phyloP scores from a whole-genome alignment of 2,329 filamentous ascomycete genomes.

The Hymenoscyphus occultus region DNA sequence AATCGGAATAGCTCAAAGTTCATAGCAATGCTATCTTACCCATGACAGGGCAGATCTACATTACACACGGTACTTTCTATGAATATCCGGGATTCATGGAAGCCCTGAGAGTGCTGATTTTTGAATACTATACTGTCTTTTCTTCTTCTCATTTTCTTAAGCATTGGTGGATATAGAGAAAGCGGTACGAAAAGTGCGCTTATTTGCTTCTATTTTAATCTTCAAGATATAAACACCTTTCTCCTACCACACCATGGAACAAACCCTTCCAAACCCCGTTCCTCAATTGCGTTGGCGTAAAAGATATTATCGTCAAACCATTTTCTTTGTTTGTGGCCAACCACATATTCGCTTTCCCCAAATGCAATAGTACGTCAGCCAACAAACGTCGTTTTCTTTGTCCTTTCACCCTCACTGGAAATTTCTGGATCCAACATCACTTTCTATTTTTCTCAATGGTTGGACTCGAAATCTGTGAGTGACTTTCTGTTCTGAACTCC shows the following conservation, averaged over 20 bases:
- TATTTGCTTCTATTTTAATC: too few relatives aligned
- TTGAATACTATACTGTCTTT: too few relatives aligned
- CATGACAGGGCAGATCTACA: too few relatives aligned
- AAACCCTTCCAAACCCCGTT: background rate
- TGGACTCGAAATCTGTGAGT: background rate
- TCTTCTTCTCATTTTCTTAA: too few relatives aligned
- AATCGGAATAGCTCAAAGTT: too few relatives aligned
- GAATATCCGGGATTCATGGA: too few relatives aligned
- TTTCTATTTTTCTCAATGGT: background rate
- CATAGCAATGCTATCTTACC: too few relatives aligned
- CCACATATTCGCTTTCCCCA: background rate
- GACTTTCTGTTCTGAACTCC: background rate
- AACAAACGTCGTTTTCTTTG: background rate
- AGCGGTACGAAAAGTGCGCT: too few relatives aligned
- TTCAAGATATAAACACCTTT: background rate
- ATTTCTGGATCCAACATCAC: background rate
- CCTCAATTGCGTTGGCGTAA: background rate
- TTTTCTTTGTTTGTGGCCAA: slow-evolving; percentile 1
- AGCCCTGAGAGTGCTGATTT: too few relatives aligned
- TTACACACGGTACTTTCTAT: too few relatives aligned
- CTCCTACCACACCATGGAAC: background rate
- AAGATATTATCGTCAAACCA: background rate
- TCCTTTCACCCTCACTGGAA: background rate
- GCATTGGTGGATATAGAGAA: too few relatives aligned
- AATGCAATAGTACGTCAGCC: background rate